These are phyloP conservation scores for Aspergillus pseudoglaucus DNA, from an alignment of 2,329 filamentous ascomycete species.

Conservation along the genomic window DNA sequence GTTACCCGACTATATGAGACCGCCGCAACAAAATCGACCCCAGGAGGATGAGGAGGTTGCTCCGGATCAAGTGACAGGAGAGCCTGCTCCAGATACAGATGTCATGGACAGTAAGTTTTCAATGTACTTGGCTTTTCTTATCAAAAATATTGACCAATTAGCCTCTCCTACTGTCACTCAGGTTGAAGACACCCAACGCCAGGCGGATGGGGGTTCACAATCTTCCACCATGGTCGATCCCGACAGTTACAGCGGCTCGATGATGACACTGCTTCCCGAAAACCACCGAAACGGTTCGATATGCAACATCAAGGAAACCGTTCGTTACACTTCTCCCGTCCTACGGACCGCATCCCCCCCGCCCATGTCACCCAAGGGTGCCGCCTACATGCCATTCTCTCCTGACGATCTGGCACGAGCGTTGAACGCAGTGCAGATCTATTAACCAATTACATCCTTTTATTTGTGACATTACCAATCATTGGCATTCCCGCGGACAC, in stretches of 20 bases:
- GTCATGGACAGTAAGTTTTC: conserved; percentile 14
- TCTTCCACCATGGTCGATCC: conserved; percentile 32
- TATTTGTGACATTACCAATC: neutral
- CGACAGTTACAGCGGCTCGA: conserved; percentile 28
- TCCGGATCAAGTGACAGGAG: conserved; percentile 10
- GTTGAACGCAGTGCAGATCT: conserved; percentile 32
- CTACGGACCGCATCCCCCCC: conserved; percentile 18
- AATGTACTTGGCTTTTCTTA: neutral
- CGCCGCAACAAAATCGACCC: conserved; percentile 8
- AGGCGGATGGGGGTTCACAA: conserved; percentile 24
- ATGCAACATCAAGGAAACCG: conserved; percentile 23
- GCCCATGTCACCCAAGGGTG: conserved; percentile 15
- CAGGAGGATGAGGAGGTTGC: conserved; percentile 11
- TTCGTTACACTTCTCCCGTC: conserved; percentile 26
- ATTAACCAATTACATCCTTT: conserved; percentile 11
- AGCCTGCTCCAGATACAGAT: conserved; percentile 9
- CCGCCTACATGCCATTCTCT: conserved; percentile 24
- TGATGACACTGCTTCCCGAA: conserved; percentile 29
- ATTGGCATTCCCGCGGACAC: too few species aligned
- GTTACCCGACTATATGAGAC: conserved; percentile 16
- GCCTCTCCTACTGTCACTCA: conserved; percentile 15
- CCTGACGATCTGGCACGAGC: conserved; percentile 32
- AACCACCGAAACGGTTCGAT: conserved; percentile 22
- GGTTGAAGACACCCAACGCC: conserved; percentile 20
- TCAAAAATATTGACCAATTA: conserved; percentile 10